These are phyloP conservation scores for Mycosphaerella sp. DNA, from an alignment of 2,329 filamentous ascomycete species.

Conservation along the genomic window DNA sequence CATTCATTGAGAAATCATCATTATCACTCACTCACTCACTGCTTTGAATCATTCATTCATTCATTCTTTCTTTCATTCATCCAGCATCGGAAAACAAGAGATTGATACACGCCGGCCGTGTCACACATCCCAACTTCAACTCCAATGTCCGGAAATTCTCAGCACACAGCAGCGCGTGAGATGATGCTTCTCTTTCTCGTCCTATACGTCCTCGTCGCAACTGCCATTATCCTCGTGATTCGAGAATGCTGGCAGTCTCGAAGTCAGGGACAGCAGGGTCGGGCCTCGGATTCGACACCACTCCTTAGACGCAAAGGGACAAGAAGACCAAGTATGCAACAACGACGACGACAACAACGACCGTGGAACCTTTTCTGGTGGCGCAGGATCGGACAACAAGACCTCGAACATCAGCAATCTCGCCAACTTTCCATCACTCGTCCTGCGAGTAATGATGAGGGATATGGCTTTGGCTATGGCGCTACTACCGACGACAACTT, in stretches of 20 bases:
- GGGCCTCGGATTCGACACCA: neutral
- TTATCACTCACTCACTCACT: too few species aligned
- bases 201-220: constrained; percentile 3
- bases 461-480: neutral
- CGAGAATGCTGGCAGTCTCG: constrained; percentile 1
- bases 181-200: neutral
- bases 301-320: neutral
- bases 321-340: neutral
- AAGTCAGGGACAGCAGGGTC: neutral
- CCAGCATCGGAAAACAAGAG: neutral
- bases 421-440: neutral
- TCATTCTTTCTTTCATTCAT: too few species aligned
- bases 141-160: neutral
- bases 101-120: constrained; percentile 1
- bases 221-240: constrained; percentile 6
- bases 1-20: too few species aligned
- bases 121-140: neutral
- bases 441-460: neutral
- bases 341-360: too few species aligned
- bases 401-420: constrained; percentile 5
- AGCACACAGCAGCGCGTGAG: neutral
- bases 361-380: constrained; percentile 8
- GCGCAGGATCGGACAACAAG: neutral
- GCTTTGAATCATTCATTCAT: too few species aligned
- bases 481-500: neutral